These are phyloP conservation scores for Dendrobium chrysotoxum DNA, from an alignment of 106 monocot species.

Conservation along the genomic window DNA sequence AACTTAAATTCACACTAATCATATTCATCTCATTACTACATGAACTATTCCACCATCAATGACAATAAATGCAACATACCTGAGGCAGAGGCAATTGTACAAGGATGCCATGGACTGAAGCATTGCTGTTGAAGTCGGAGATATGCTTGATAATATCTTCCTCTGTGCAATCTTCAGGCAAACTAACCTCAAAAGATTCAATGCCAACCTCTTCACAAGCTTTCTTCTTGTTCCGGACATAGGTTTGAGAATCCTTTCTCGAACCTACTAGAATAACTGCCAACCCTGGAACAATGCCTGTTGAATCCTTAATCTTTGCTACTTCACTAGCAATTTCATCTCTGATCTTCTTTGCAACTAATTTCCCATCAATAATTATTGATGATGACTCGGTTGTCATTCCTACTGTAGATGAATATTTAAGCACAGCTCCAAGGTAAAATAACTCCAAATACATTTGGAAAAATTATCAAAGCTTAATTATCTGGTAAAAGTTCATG, in stretches of 20 bases:
- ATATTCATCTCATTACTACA: no score
- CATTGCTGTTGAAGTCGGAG: constrained; percentile 59
- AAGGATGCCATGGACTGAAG: constrained; percentile 64
- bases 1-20: no score
- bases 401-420: background rate
- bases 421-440: background rate
- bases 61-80: background rate
- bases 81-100: constrained; percentile 86
- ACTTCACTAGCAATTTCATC: constrained; percentile 76
- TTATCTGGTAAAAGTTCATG: no score
- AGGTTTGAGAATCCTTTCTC: constrained; percentile 82
- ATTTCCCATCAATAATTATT: constrained; percentile 88
- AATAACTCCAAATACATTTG: background rate
- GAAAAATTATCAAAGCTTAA: background rate
- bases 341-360: constrained; percentile 69
- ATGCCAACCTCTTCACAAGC: constrained; percentile 96
- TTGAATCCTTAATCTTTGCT: constrained; percentile 14
- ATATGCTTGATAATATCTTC: constrained; percentile 48
- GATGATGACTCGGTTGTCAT: constrained; percentile 3
- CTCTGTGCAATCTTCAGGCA: constrained; percentile 69
- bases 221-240: constrained; percentile 86
- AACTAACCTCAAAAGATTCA: constrained; percentile 52
- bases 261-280: constrained; percentile 87
- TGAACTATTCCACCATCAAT: background rate
- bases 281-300: constrained; percentile 69